Evolutionary conservation across 2,329 filamentous ascomycete genomes (phyloP).

Genomic region (Colletotrichum sp.): DNA sequence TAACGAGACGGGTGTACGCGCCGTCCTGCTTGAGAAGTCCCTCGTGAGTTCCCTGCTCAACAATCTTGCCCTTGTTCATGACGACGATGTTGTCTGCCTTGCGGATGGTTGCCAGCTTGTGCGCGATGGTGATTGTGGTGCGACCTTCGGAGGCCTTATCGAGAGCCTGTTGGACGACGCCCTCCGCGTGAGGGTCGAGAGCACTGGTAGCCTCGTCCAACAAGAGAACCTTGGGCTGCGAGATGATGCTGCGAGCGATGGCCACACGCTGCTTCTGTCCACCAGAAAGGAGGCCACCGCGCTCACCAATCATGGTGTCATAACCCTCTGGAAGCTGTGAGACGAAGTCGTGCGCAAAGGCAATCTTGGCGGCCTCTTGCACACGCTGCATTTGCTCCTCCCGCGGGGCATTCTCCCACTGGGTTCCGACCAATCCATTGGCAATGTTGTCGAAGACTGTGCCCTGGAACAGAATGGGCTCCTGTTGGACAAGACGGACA

Average conservation of each 20-base stretch:
- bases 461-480: constrained; percentile 43
- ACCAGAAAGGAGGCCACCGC: constrained; percentile 65
- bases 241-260: constrained; percentile 54
- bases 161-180: constrained; percentile 59
- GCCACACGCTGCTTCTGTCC: constrained; percentile 70
- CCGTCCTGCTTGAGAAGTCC: constrained; percentile 51
- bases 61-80: constrained; percentile 58
- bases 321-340: constrained; percentile 54
- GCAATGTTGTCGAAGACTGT: constrained; percentile 56
- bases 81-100: constrained; percentile 70
- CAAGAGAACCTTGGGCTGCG: constrained; percentile 57
- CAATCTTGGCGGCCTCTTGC: constrained; percentile 45
- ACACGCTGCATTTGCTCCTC: constrained; percentile 45
- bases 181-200: constrained; percentile 43
- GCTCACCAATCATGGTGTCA: constrained; percentile 63
- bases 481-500: constrained; percentile 43
- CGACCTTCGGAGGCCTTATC: constrained; percentile 56
- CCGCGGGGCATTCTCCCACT: constrained; percentile 12
- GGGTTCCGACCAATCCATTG: constrained; percentile 46
- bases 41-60: constrained; percentile 67
- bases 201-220: constrained; percentile 72
- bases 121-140: constrained; percentile 70
- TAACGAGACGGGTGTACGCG: constrained; percentile 58
- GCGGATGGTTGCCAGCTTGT: constrained; percentile 60
- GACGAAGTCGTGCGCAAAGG: constrained; percentile 54